Conservation (phyloP, 306 rosid species). For the Ceratonia siliqua region DNA sequence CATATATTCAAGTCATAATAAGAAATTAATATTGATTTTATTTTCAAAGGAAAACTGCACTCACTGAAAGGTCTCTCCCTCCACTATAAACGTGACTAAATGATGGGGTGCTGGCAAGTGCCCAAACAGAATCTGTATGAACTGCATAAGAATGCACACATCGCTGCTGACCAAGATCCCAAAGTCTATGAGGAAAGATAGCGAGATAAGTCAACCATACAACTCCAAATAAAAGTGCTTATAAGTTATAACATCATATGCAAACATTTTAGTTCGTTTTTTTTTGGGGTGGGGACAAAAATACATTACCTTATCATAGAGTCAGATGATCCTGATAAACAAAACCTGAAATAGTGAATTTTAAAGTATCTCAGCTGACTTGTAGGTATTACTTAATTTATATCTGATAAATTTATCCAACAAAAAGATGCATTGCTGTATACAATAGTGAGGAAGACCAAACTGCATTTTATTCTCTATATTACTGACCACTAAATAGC, state of each 20-base stretch:
- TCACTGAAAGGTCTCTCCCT: constrained; percentile 96
- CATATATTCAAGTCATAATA: constrained; percentile 13
- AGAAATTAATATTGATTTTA: constrained; percentile 5
- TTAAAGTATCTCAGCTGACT: constrained; percentile 21
- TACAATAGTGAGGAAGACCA: constrained; percentile 16
- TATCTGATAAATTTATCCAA: constrained; percentile 13
- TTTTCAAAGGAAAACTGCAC: constrained; percentile 45
- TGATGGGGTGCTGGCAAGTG: constrained; percentile 95
- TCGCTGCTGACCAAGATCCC: constrained; percentile 99
- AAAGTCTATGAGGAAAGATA: constrained; percentile 63
- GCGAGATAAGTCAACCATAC: constrained; percentile 24
- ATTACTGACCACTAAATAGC: constrained; percentile 17
- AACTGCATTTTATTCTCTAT: neutral
- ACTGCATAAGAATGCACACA: constrained; percentile 98
- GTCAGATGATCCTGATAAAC: constrained; percentile 98
- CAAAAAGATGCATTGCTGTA: constrained; percentile 14
- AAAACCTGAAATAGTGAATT: constrained; percentile 61
- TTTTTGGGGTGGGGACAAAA: neutral
- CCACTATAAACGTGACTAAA: constrained; percentile 98
- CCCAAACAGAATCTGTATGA: constrained; percentile 99
- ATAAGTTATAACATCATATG: constrained; percentile 8
- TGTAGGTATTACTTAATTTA: neutral
- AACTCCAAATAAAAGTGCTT: constrained; percentile 23
- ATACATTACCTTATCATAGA: constrained; percentile 90
- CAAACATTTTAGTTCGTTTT: constrained; percentile 47